Percentiles rank a stretch among this genome's conserved stretches.
phyloP scores from a whole-genome alignment of 192 early-diverging fungal genomes.

The Rhizoclosmatium sp. region DNA sequence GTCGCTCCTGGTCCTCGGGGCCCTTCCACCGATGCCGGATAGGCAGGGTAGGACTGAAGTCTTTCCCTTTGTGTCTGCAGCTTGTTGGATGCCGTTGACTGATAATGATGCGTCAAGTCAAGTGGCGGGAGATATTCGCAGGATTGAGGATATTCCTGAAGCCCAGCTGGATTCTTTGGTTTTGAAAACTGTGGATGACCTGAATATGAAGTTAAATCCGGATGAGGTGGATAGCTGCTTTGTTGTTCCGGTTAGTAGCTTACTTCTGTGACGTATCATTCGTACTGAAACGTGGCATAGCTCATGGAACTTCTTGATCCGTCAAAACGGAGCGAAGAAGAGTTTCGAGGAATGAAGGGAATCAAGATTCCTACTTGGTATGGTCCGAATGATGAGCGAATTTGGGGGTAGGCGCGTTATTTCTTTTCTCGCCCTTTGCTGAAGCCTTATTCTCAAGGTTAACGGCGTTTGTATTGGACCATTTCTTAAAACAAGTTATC shows the following conservation, averaged over 20 bases:
- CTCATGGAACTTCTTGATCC: conserved; percentile 65
- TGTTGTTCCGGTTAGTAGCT: conserved; percentile 60
- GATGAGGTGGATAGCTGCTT: conserved; percentile 78
- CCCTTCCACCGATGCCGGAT: conserved; percentile 55
- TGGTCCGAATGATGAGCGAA: conserved; percentile 53
- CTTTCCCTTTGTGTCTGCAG: conserved; percentile 35
- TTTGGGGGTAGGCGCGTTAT: conserved; percentile 41
- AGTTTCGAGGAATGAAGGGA: conserved; percentile 53
- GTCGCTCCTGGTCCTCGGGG: conserved; percentile 67
- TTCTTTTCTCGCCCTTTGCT: background rate
- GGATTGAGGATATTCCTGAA: background rate
- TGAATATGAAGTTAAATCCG: conserved; percentile 56
- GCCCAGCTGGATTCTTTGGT: background rate
- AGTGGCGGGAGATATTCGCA: background rate
- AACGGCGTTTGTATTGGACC: conserved; percentile 81
- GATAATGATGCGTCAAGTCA: no score
- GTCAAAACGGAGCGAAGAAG: conserved; percentile 40
- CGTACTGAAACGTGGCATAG: background rate
- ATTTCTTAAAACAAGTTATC: conserved; percentile 39
- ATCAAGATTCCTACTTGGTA: conserved; percentile 68
- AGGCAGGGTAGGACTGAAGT: conserved; percentile 38
- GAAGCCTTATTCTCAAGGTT: conserved; percentile 40
- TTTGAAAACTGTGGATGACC: conserved; percentile 39
- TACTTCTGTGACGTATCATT: background rate
- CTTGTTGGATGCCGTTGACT: background rate